Evolutionary conservation across 768 basidiomycete genomes (phyloP), one percentile per base, ranked within the genome.

Genomic region (Cystofilobasidium capitatum): DNA sequence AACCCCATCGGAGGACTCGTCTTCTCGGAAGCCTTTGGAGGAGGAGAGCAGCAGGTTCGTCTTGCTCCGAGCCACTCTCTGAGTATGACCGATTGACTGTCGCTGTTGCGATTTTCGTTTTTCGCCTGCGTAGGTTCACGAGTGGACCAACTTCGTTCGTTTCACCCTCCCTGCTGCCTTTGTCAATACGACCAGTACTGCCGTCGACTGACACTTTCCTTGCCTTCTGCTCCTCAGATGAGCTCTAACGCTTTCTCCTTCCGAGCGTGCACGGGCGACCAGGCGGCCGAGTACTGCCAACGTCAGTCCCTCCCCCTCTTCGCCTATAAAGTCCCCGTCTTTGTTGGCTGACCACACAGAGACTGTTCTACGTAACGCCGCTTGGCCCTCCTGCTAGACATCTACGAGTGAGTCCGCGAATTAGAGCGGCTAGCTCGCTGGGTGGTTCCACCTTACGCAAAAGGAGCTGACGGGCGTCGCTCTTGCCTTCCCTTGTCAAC

Each of bases 221-320:
- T n/a, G n/a, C n/a, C n/a, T 22, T 20, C 16, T 70, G 85, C 84
- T 84, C 85, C 76, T 87, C 72, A 79, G 88, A 64, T 80, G 82
- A 6, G 79, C 78, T 10, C 49, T 70, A 73, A 66, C 69, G 60
- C 68, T 58, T 76, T 77, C 73, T 75, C 73, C 69, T 58, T 76
- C 57, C 60, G 74, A 13, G 70, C 69, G 6, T 76, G 75, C 67
- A 45, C 57, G 35, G 71, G 71, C 24, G 70, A 66, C 31, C 65
- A 75, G 29, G 83, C 85, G 1, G 81, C 83, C 0, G 75, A 73
- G 3, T 78, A 80, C 71, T 88, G 86, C 74, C 79, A 87, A 85
- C 71, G 83, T 86, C 31, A 54, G 61, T 58, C 16, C 22, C 8
- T 16, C 7, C 26, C 47, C 35, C 16, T 37, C 3, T 31, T 6